Evolutionary conservation across 2,329 filamentous ascomycete genomes (phyloP), one percentile per base, ranked within the genome.

Genomic region (Nothophaeocryptopus gaeumannii): DNA sequence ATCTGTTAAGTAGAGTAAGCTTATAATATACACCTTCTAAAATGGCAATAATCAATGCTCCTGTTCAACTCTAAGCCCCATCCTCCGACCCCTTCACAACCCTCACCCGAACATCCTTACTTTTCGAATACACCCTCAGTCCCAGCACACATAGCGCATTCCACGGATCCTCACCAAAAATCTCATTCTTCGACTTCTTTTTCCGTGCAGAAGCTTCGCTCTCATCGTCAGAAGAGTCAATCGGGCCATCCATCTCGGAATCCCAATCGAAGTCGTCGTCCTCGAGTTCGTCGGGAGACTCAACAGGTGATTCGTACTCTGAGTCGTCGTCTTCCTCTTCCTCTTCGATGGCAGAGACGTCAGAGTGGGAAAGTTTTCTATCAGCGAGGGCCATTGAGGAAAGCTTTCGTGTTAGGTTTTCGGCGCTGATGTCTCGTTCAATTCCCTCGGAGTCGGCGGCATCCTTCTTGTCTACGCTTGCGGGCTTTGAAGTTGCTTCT

Each of bases 101-200:
- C 54, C 77, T 72, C 13, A 84, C 72, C 2, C 69, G 73, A 32
- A 82, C 72, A 26, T 72, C 70, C 0, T 79, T 76, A 51, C 78
- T 74, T 44, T 55, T 46, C 8, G 74, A 76, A 59, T 81, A 83
- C 0, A 84, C 79, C 5, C 79, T 70, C 29, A 84, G 63, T 0
- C 81, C 81, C 4, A 83, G 74, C 12, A 83, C 79, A 53, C 78
- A 81, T 1, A 82, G 73, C 0, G 81, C 81, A 58, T 83, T 82
- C 81, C 81, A 84, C 0, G 79, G 79, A 52, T 78, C 75, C 13
- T 70, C 68, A 36, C 69, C 71, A 45, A 76, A 74, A 32, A 75
- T 70, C 26, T 72, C 71, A 38, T 72, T 67, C 1, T 71, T 55
- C 34, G 43, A 26, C 26, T 45, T 39, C 14, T 34, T 26, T 7